Evolutionary conservation across 768 basidiomycete genomes (phyloP).

Genomic region (Rhodosporidiobolus sp.): DNA sequence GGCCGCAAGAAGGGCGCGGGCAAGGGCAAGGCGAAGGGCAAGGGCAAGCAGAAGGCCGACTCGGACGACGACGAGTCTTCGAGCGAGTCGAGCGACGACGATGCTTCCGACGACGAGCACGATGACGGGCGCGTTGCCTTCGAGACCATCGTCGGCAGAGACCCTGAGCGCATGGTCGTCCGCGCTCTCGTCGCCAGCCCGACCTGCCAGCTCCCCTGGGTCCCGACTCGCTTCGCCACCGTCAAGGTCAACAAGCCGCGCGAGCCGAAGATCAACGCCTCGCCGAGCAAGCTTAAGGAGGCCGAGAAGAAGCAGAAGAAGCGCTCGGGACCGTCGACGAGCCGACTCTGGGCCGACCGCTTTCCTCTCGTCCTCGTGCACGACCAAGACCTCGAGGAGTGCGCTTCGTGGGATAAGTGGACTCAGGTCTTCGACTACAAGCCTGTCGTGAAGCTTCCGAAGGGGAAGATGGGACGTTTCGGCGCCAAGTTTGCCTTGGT

Average conservation of each 20-base stretch:
- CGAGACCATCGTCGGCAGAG: not conserved
- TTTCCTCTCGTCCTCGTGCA: conserved; percentile 2
- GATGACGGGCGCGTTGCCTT: not conserved
- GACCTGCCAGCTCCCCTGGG: not conserved
- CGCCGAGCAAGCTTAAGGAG: not conserved
- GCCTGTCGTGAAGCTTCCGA: not conserved
- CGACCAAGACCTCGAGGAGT: not conserved
- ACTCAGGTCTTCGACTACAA: not conserved
- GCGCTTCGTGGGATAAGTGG: too few relatives aligned
- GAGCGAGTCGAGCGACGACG: not conserved
- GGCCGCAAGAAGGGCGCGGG: not conserved
- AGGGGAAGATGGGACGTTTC: not conserved
- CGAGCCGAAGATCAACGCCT: not conserved
- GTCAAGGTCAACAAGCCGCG: not conserved
- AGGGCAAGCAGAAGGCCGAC: too few relatives aligned
- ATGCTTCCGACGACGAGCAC: not conserved
- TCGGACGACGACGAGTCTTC: not conserved
- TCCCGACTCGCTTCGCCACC: not conserved
- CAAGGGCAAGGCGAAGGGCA: not conserved
- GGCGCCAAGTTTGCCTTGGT: not conserved
- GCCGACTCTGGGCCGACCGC: not conserved
- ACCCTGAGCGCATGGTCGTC: not conserved
- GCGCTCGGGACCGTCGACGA: not conserved
- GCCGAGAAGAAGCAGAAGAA: not conserved
- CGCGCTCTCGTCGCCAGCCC: conserved; percentile 1